These are phyloP conservation scores for Ustulina deusta DNA, from an alignment of 2,329 filamentous ascomycete genomes.

Conservation along the genomic window DNA sequence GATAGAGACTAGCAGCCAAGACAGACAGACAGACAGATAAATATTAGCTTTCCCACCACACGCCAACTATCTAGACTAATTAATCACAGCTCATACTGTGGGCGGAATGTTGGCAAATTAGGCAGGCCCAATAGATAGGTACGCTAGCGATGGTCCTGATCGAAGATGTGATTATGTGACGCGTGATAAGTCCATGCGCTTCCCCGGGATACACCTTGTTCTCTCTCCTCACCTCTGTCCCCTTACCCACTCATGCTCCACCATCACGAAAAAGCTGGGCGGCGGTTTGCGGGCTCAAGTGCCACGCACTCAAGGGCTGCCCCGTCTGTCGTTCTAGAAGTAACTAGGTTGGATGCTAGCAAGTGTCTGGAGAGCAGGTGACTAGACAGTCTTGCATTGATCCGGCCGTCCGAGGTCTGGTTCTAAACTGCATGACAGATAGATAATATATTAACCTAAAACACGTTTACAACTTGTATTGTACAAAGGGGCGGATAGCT, in stretches of 20 bases:
- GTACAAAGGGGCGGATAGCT: conserved; percentile 11
- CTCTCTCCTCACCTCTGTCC: conserved; percentile 2
- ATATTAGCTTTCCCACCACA: no score
- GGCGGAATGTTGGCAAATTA: conserved; percentile 9
- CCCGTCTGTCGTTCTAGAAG: neutral
- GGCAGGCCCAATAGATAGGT: conserved; percentile 17
- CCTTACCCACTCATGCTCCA: conserved; percentile 20
- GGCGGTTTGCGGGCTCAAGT: neutral
- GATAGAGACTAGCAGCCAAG: no score
- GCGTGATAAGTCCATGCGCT: conserved; percentile 5
- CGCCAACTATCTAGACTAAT: no score
- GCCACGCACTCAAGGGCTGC: neutral
- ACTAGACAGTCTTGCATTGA: neutral
- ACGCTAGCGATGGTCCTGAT: conserved; percentile 13
- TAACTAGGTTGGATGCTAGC: neutral
- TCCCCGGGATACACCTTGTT: conserved; percentile 15
- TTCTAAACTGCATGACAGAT: conserved; percentile 2
- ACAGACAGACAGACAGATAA: no score
- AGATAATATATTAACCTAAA: conserved; percentile 7
- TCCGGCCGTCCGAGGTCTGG: neutral
- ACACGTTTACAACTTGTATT: conserved; percentile 8
- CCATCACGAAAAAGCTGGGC: neutral
- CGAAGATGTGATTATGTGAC: conserved; percentile 4
- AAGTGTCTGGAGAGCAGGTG: neutral
- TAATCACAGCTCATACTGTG: neutral